A percentile compares a stretch with the other conserved stretches of the same genome.
These are phyloP conservation scores for Phialemonium atrogriseum DNA, from an alignment of 2,329 filamentous ascomycete genomes.

Conservation along the genomic window DNA sequence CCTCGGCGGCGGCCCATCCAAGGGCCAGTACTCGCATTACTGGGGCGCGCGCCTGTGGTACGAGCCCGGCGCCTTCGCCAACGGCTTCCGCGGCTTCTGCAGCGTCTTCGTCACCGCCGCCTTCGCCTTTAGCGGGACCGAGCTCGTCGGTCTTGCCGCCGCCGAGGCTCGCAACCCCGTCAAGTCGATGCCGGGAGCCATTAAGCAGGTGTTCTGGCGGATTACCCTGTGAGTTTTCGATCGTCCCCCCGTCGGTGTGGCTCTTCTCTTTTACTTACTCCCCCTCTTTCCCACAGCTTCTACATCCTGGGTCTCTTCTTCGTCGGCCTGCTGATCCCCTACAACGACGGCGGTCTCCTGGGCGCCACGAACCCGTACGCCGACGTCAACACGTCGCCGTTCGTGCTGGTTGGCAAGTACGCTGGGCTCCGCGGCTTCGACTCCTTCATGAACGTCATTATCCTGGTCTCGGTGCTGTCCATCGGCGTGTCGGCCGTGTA, in stretches of 20 bases:
- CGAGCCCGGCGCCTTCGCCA: constrained; percentile 47
- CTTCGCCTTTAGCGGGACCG: constrained; percentile 60
- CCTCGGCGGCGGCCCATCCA: constrained; percentile 46
- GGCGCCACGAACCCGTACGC: constrained; percentile 33
- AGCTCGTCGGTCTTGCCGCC: constrained; percentile 61
- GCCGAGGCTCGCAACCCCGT: constrained; percentile 60
- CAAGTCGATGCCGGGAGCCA: constrained; percentile 65
- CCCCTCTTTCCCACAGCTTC: constrained; percentile 20
- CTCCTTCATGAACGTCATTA: constrained; percentile 44
- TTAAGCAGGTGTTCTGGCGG: constrained; percentile 63
- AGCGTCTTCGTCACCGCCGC: constrained; percentile 62
- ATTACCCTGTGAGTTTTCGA: constrained; percentile 32
- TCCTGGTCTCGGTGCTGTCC: constrained; percentile 44
- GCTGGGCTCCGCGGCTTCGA: constrained; percentile 39
- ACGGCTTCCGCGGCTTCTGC: constrained; percentile 63
- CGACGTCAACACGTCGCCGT: constrained; percentile 35
- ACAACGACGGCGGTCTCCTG: constrained; percentile 34
- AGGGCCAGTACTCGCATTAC: constrained; percentile 30
- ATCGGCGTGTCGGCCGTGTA: constrained; percentile 47
- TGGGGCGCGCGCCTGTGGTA: constrained; percentile 34
- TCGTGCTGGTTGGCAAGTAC: constrained; percentile 40
- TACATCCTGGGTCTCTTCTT: constrained; percentile 42
- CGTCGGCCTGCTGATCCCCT: constrained; percentile 35
- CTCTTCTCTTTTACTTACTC: not conserved
- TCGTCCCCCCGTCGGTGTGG: not conserved